Conservation (phyloP, 148 eudicot genomes). For the Vaccinium darrowii region DNA sequence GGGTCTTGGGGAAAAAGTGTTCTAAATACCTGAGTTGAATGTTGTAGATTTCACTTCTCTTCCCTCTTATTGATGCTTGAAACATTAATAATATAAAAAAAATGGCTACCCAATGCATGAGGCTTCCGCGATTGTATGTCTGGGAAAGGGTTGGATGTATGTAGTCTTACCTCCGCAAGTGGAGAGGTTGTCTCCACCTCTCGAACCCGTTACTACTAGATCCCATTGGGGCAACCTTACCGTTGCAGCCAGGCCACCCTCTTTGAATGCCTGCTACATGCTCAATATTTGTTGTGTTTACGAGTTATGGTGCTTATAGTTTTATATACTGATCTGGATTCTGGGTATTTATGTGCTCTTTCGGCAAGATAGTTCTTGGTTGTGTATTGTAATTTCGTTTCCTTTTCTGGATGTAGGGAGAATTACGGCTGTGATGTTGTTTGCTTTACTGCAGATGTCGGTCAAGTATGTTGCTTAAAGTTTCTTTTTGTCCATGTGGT, state of each 20-base stretch:
- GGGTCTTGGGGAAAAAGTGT: not conserved
- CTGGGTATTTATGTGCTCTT: not conserved
- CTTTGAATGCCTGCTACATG: not conserved
- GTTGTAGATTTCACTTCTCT: not conserved
- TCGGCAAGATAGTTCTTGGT: not conserved
- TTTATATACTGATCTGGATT: not conserved
- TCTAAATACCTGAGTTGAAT: not conserved
- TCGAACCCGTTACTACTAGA: not conserved
- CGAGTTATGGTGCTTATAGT: not conserved
- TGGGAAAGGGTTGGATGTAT: not conserved
- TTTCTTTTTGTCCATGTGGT: not conserved
- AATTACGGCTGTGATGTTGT: slow-evolving; percentile 99
- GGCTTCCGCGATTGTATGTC: not conserved
- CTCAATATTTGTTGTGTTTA: not conserved
- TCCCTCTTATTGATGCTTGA: not conserved
- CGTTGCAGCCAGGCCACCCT: not conserved
- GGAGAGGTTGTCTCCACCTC: not conserved
- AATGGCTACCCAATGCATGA: not conserved
- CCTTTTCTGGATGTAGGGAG: slow-evolving; percentile 58
- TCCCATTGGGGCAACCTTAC: not conserved
- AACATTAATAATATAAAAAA: not conserved
- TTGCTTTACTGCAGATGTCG: slow-evolving; percentile 99
- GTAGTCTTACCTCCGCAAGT: not conserved
- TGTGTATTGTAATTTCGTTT: not conserved
- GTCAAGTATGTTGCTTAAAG: slow-evolving; percentile 59